Evolutionary conservation across 495 filamentous ascomycete species (phyloP), one percentile per base, ranked within the genome.

Genomic region (Astrothelium macrocarpum): DNA sequence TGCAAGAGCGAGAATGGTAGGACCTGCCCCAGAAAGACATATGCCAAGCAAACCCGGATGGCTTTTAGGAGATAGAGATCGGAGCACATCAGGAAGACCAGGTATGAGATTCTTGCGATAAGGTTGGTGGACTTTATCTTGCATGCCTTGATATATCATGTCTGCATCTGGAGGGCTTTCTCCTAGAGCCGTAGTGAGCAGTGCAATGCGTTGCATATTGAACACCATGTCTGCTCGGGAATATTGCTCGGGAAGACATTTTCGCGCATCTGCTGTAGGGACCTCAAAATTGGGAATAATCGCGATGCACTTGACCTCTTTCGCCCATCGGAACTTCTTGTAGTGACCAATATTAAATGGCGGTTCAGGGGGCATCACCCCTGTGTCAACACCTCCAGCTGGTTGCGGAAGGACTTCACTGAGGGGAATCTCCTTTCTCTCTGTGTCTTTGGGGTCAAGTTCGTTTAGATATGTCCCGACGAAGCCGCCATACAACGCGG

Each of bases 241-340:
- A 72, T 96, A 98, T 12, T 76, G 73, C 62, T 81, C 76, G 2
- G 94, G 94, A 45, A 98, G 79, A 20, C 94, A 91, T 60, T 82
- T 84, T 64, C 94, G 82, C 11, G 94, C 91, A 70, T 88, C 87
- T 39, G 91, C 90, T 1, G 94, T 98, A 2, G 90, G 80, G 12
- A 97, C 91, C 66, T 96, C 88, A 71, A 96, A 98, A 70, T 96
- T 83, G 0, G 94, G 94, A 61, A 98, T 93, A 66, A 98, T 90
- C 59, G 91, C 89, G 59, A 97, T 87, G 43, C 89, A 90, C 78
- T 95, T 96, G 79, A 98, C 94, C 74, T 95, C 93, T 49, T 84
- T 82, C 36, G 90, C 88, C 91, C 91, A 96, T 34, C 81, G 83
- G 73, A 96, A 97, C 74, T 91, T 91, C 70, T 88, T 87, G 75